phyloP scores from a whole-genome alignment of 441 rosid species.

The Bocquillonia castaneifolia region DNA sequence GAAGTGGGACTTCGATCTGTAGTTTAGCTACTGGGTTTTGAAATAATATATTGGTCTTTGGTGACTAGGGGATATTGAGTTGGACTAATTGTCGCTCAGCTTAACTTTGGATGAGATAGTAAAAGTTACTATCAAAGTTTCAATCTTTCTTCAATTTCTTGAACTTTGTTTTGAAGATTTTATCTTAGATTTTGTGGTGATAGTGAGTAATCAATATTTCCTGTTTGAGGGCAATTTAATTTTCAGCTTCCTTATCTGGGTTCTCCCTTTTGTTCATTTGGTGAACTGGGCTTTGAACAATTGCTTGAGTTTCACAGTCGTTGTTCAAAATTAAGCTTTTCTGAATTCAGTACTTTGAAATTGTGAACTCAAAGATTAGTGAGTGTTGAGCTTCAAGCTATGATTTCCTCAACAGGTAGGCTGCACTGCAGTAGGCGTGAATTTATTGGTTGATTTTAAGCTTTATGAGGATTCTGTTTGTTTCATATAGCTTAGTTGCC shows the following conservation, averaged over 20 bases:
- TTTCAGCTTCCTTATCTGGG: slow-evolving; percentile 4
- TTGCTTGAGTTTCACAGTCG: slow-evolving; percentile 8
- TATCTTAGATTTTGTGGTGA: slow-evolving; percentile 12
- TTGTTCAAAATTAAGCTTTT: neutral
- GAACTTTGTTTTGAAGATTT: slow-evolving; percentile 10
- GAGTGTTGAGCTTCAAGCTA: slow-evolving; percentile 14
- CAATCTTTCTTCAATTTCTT: slow-evolving; percentile 7
- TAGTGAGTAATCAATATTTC: slow-evolving; percentile 8
- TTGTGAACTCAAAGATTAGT: slow-evolving; percentile 11
- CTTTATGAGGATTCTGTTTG: slow-evolving; percentile 8
- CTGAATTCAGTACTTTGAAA: slow-evolving; percentile 11
- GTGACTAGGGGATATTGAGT: neutral
- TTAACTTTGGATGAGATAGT: neutral
- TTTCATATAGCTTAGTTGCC: slow-evolving; percentile 1
- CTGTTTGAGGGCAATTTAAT: slow-evolving; percentile 1
- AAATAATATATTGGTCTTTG: neutral
- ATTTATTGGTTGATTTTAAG: slow-evolving; percentile 1
- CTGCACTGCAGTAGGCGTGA: neutral
- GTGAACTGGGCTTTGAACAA: slow-evolving; percentile 15
- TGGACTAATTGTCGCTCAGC: slow-evolving; percentile 4
- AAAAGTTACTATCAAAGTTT: neutral
- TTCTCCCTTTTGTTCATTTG: slow-evolving; percentile 15
- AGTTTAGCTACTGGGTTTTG: neutral
- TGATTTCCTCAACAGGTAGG: neutral
- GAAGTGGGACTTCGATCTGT: slow-evolving; percentile 15